Base-by-base conservation (phyloP, 768 basidiomycete genomes). In the Termitomyces titanicus region DNA sequence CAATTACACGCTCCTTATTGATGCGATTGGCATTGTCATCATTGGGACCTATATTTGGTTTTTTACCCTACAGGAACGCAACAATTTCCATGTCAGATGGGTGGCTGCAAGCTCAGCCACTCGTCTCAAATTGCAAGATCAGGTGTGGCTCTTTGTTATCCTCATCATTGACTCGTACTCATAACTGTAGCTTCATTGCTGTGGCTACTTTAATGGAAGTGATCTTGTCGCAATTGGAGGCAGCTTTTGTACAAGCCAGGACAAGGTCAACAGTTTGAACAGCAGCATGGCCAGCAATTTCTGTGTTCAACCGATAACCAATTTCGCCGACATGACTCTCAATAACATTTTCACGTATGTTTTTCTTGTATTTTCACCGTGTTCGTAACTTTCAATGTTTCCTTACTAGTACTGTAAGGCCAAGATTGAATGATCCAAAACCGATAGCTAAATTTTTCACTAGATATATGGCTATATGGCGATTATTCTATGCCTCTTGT, bases 291-390 rank as follows among this genome's bases (percentile, higher is more conserved):
- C 69, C 47, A 70, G 66, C 54, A 84, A 78, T 54, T 85, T 86
- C 66, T 97, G 94, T 64, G 86, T 89, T 43, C 76, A 79, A n/a
- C 79, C 84, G 27, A 74, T 89, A 47, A 89, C 87, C 13, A 68
- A 68, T 13, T 83, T 80, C 65, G 85, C 87, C 13, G 91, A 95
- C 64, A 73, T 66, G 61, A 88, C 83, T 17, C 73, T 97, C 58
- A 89, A 94, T 68, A 79, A 89, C 56, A 77, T 88, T 43, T 97
- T 96, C 73, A 89, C 92, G 87, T 92, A 70, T 57, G 85, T 82
- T 39, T 39, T 20, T 53, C n/a, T 22, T 22, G 20, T 3, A 22
- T 54, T 24, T 47, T 3, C n/a, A 13, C 17, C 11, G 3, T 17
- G n/a, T 49, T n/a, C 5, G 6, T 27, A 5, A 15, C 34, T 27